Base-by-base conservation (phyloP, 2,329 filamentous ascomycete genomes). In the Pseudocercospora fuligena region DNA sequence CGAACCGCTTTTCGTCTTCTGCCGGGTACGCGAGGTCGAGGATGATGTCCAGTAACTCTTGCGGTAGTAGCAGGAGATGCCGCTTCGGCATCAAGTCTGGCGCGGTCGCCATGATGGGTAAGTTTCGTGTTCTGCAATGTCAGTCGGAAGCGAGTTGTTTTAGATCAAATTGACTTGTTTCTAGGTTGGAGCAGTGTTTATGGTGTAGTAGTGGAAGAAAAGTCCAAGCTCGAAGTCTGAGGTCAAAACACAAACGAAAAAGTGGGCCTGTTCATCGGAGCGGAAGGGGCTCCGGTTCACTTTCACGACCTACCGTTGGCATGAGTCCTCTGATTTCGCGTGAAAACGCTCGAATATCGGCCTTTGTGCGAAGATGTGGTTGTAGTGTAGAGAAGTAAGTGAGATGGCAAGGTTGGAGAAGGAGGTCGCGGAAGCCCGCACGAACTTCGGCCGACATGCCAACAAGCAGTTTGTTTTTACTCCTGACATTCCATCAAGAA, bases 1-100 rank as follows among this genome's bases (percentile, higher is more conserved):
- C 12, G 25, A 25, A 61, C 8, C 14, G 2, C 23, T 21, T 54
- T 3, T 31, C n/a, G 5, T 63, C 61, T 31, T 63, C 61, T 3
- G 33, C 49, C 12, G 49, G 49, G 46, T 63, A 57, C 21, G 61
- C 61, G 40, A 43, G 33, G 40, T 56, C 51, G 61, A 63, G 51
- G 21, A 56, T 57, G 12, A 40, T 36, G n/a, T 63, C 61, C 14
- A 57, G 19, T 11, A 63, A 9, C 16, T 63, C 61, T 14, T 57
- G 61, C 1, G 61, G 61, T 11, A 63, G 51, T 11, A 11, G 25
- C 8, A 58, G 29, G 16, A 58, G 56, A 58, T 25, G 31, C 19
- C 56, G 29, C 56, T 58, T 58, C 3, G 33, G 33, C n/a, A 2
- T 25, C 31, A 33, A 36, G 33, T 14, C 33, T 36, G 29, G 12